Base-by-base conservation (phyloP, 2,329 filamentous ascomycete genomes). In the Leptodontidium sp. region DNA sequence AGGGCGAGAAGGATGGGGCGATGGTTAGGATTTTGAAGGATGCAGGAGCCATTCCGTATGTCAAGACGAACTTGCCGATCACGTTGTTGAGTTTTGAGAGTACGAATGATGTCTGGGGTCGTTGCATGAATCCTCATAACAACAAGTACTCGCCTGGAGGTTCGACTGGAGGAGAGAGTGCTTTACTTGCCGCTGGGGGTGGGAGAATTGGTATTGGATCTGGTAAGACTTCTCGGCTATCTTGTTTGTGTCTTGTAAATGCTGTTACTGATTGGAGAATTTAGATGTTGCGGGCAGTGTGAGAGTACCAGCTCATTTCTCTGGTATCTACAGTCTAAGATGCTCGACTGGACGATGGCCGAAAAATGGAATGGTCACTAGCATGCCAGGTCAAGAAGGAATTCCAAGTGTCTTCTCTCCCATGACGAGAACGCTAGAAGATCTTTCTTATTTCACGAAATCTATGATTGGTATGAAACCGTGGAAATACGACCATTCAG, bases 321-420 rank as follows among this genome's bases (percentile, higher is more conserved):
- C 92, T 1, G 94, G 94, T 9, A 93, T 95, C 78, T 98, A 97
- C 80, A 91, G 91, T 21, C 82, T 98, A 29, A 89, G 92, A 45
- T 97, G 94, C 81, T 94, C 92, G 2, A 97, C 93, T 1, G 94
- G 95, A 1, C 87, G 94, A 61, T 98, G 94, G 93, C 93, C 93
- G 0, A 97, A 97, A 79, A 86, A 88, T 52, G 93, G 93, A 11
- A 90, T 93, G 78, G 88, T 87, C 70, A 97, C 94, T 0, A 94
- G 91, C 75, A 97, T 97, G 93, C 89, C 92, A 0, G 95, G 95
- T 0, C 94, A 98, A 78, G 95, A 98, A 78, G 94, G 94, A 0
- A 89, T 98, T 40, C 90, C 93, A 0, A 93, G 91, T 71, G 93
- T 97, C 24, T 97, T 94, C 81, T 95, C 92, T 68, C 94, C 94